These are phyloP conservation scores for Colletotrichum theobromicola DNA, from an alignment of 2,329 filamentous ascomycete genomes.

Conservation along the genomic window DNA sequence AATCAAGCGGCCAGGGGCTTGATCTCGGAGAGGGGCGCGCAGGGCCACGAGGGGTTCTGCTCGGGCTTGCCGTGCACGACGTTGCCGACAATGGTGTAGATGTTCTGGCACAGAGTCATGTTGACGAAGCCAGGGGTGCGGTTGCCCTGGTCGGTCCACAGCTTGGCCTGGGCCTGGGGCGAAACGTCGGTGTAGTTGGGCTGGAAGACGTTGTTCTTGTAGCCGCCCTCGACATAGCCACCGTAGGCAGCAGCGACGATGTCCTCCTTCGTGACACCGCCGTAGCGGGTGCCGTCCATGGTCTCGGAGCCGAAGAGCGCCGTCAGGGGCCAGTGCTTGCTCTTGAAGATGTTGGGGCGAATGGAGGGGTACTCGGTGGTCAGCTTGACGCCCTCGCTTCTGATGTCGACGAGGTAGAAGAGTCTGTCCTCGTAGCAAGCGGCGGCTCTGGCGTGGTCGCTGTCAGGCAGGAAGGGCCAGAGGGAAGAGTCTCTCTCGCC, in stretches of 20 bases:
- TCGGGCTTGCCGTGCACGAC: conserved; percentile 24
- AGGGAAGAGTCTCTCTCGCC: not conserved
- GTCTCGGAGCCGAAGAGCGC: not conserved
- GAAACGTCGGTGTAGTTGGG: conserved; percentile 30
- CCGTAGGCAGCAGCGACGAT: not conserved
- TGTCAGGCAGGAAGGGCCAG: not conserved
- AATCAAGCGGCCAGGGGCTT: not conserved
- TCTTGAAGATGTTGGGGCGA: not conserved
- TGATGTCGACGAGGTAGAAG: not conserved
- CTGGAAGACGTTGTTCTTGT: not conserved
- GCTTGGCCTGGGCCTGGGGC: conserved; percentile 38
- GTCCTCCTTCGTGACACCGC: not conserved
- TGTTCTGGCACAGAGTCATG: conserved; percentile 36
- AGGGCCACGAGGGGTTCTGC: not conserved
- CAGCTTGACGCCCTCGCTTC: not conserved
- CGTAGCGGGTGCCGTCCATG: not conserved
- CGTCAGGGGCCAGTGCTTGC: not conserved
- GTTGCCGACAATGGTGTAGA: conserved; percentile 51
- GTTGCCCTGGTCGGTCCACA: conserved; percentile 21
- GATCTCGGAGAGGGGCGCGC: not conserved
- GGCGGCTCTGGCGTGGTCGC: not conserved
- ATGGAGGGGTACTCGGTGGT: not conserved
- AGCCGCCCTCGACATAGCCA: not conserved
- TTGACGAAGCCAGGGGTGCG: conserved; percentile 53
- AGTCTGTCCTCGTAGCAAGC: not conserved